Evolutionary conservation across 768 basidiomycete species (phyloP).

Genomic region (Paxillus rubicundulus): DNA sequence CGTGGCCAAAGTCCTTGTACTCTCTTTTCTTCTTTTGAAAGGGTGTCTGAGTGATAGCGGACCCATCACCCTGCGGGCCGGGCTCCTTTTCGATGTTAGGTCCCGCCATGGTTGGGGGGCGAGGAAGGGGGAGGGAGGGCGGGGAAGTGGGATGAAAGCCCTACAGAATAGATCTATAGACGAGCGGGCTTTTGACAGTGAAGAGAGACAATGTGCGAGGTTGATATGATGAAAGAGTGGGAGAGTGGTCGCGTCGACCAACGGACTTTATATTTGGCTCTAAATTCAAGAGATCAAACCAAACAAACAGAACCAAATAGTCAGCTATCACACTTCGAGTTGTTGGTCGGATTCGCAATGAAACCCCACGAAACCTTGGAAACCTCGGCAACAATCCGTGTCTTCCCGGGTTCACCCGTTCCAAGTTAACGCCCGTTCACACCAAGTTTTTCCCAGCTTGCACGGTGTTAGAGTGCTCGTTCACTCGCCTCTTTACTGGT

Average conservation of each 20-base stretch:
- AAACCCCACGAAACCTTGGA: conserved; percentile 7
- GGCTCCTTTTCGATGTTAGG: conserved; percentile 65
- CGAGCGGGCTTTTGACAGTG: conserved; percentile 11
- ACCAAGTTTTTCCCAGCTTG: too few relatives aligned
- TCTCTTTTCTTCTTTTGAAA: conserved; percentile 63
- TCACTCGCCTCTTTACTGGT: neutral
- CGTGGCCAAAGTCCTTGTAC: conserved; percentile 85
- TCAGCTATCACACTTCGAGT: conserved; percentile 10
- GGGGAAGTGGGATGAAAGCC: conserved; percentile 13
- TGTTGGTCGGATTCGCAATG: conserved; percentile 21
- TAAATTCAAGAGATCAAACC: conserved; percentile 28
- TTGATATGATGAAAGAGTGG: conserved; percentile 28
- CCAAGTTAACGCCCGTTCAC: neutral
- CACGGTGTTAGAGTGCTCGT: too few relatives aligned
- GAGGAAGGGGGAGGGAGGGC: conserved; percentile 1
- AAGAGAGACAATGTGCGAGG: conserved; percentile 7
- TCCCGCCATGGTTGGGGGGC: conserved; percentile 27
- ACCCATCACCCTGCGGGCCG: conserved; percentile 52
- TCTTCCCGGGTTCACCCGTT: conserved; percentile 14
- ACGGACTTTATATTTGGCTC: conserved; percentile 35
- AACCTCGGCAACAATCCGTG: conserved; percentile 24
- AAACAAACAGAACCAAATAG: conserved; percentile 27
- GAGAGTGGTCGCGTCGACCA: conserved; percentile 27
- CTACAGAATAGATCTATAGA: conserved; percentile 31
- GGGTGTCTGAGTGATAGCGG: conserved; percentile 29